Percentiles rank a stretch among this genome's conserved stretches.
phyloP scores from a whole-genome alignment of 75 land plant genomes.

The Cryptomeria japonica region DNA sequence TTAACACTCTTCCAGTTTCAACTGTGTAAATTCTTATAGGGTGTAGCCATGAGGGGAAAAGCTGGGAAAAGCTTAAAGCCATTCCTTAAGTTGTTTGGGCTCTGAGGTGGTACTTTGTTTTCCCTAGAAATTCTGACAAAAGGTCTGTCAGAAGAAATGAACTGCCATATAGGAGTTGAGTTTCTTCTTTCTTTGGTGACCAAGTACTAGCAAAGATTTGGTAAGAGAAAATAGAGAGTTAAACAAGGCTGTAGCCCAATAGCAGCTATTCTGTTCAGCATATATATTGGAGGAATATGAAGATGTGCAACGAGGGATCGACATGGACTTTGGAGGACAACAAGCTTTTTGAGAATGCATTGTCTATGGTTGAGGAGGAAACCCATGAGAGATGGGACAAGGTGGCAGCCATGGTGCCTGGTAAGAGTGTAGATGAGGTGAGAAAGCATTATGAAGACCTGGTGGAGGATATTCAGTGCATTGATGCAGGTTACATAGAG shows the following conservation, averaged over 20 bases:
- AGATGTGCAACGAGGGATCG: background rate
- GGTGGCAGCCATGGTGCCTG: slow-evolving; percentile 34
- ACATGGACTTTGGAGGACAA: slow-evolving; percentile 44
- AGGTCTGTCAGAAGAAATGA: background rate
- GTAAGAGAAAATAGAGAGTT: background rate
- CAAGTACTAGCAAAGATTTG: background rate
- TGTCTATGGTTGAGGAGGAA: slow-evolving; percentile 21
- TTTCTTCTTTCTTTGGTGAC: background rate
- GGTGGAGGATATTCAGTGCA: slow-evolving; percentile 44
- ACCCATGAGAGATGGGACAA: slow-evolving; percentile 26
- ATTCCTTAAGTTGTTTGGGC: too few relatives aligned
- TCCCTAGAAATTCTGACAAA: background rate
- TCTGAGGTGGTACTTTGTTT: background rate
- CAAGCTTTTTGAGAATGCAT: slow-evolving; percentile 50
- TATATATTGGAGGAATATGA: background rate
- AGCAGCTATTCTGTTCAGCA: background rate
- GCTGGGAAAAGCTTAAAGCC: too few relatives aligned
- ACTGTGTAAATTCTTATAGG: too few relatives aligned
- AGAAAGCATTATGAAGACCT: slow-evolving; percentile 27
- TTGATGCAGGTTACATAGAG: slow-evolving; percentile 63
- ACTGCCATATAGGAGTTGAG: background rate
- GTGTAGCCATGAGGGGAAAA: too few relatives aligned
- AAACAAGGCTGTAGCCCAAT: too few relatives aligned
- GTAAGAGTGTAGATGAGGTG: slow-evolving; percentile 37
- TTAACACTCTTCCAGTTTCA: too few relatives aligned